phyloP scores from a whole-genome alignment of 345 rosid genomes.

The Eucalyptus polybractea region DNA sequence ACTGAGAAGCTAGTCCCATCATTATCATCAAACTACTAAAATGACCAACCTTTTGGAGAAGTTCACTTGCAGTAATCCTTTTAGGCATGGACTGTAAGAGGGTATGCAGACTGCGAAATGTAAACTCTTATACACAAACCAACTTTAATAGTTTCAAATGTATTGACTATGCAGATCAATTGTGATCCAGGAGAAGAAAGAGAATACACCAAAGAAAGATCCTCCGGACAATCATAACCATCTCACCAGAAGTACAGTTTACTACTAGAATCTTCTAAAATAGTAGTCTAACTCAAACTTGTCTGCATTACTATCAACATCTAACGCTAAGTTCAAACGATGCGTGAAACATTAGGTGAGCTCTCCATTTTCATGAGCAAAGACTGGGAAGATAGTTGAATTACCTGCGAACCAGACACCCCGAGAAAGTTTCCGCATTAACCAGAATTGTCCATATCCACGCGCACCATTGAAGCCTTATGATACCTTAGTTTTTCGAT shows the following conservation, averaged over 20 bases:
- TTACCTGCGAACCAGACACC: neutral
- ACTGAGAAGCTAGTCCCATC: neutral
- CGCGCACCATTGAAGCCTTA: conserved; percentile 53
- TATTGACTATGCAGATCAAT: neutral
- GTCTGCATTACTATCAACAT: neutral
- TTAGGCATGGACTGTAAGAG: neutral
- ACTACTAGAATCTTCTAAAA: neutral
- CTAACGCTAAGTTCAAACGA: neutral
- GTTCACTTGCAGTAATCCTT: neutral
- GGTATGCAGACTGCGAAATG: neutral
- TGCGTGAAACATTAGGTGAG: neutral
- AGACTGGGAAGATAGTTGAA: neutral
- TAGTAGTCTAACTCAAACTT: neutral
- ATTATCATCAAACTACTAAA: neutral
- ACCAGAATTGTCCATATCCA: neutral
- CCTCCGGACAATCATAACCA: neutral
- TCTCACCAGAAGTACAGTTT: neutral
- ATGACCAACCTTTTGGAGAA: neutral
- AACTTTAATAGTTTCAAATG: neutral
- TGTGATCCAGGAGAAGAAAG: neutral
- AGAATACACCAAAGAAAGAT: neutral
- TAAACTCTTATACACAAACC: neutral
- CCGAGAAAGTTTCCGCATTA: neutral
- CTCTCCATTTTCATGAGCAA: neutral
- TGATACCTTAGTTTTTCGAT: conserved; percentile 55